Evolutionary conservation across 176 grass and related monocot genomes (phyloP).

Genomic region (Areca catechu): DNA sequence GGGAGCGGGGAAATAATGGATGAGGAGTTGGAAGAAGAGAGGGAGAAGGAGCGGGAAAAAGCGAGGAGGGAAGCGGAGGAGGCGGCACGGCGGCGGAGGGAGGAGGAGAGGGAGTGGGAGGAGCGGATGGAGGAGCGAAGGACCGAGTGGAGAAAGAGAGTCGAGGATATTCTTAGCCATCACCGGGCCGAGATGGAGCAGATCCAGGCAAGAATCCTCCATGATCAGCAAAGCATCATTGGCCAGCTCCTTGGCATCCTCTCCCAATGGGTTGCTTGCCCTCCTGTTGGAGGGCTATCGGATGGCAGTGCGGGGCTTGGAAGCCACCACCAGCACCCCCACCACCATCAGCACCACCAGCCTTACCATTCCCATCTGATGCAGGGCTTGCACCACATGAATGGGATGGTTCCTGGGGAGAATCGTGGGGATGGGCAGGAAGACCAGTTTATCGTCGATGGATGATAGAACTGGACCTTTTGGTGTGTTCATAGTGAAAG

Average conservation of each 20-base stretch:
- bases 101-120: conserved; percentile 16
- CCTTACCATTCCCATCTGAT: not conserved
- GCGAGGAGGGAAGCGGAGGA: not conserved
- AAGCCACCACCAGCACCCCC: conserved; percentile 7
- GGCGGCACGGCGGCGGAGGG: not conserved
- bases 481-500: not conserved
- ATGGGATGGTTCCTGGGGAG: conserved; percentile 4
- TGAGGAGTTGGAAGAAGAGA: not conserved
- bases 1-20: not conserved
- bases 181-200: conserved; percentile 16
- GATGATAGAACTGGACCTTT: not conserved
- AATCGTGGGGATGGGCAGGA: conserved; percentile 4
- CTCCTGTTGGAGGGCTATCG: not conserved
- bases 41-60: not conserved
- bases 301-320: not conserved
- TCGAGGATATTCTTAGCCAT: not conserved
- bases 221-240: conserved; percentile 7
- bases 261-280: not conserved
- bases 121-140: conserved; percentile 13
- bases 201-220: conserved; percentile 13
- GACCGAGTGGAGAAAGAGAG: conserved; percentile 10
- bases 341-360: not conserved
- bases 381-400: conserved; percentile 3
- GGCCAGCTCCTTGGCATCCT: conserved; percentile 4
- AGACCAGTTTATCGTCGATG: conserved; percentile 8